These are phyloP conservation scores for Haplosporangium sp. DNA, from an alignment of 371 early-diverging fungal species.

Conservation along the genomic window DNA sequence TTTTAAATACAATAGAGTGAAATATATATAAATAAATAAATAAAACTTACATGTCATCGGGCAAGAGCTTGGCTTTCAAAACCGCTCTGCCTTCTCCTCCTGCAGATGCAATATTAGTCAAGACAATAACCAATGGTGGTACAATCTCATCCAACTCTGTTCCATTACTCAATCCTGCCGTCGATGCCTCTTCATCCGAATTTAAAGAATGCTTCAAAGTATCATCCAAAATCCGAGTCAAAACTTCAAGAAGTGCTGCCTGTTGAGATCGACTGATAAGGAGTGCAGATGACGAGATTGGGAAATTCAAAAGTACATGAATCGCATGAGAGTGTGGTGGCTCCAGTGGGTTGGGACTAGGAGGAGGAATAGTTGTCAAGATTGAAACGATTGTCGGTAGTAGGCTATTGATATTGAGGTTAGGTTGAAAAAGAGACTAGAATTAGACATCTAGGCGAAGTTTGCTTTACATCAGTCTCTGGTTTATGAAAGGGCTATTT, in stretches of 20 bases:
- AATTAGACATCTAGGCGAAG: too few relatives aligned
- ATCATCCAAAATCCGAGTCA: conserved; percentile 43
- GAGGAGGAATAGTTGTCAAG: conserved; percentile 58
- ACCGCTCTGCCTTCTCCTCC: conserved; percentile 56
- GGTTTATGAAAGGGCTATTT: background rate
- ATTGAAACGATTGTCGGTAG: conserved; percentile 59
- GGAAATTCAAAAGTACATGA: conserved; percentile 56
- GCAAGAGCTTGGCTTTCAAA: conserved; percentile 63
- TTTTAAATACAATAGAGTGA: too few relatives aligned
- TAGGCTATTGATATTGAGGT: conserved; percentile 40
- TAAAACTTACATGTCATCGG: conserved; percentile 70
- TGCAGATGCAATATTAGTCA: conserved; percentile 63
- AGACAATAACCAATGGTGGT: conserved; percentile 73
- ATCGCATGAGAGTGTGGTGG: conserved; percentile 84
- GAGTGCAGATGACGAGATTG: too few relatives aligned
- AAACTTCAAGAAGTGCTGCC: conserved; percentile 20
- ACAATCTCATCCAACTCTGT: conserved; percentile 70
- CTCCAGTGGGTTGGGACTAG: conserved; percentile 67
- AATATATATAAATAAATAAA: too few relatives aligned
- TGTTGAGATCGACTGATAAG: conserved; percentile 46
- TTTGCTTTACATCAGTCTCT: background rate
- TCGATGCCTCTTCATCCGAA: conserved; percentile 49
- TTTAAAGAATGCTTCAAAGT: conserved; percentile 46
- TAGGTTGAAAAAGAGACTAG: background rate
- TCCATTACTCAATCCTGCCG: conserved; percentile 42